Evolutionary conservation across 2,329 filamentous ascomycete genomes (phyloP).

Genomic region (Cladophialophora chaetospira): DNA sequence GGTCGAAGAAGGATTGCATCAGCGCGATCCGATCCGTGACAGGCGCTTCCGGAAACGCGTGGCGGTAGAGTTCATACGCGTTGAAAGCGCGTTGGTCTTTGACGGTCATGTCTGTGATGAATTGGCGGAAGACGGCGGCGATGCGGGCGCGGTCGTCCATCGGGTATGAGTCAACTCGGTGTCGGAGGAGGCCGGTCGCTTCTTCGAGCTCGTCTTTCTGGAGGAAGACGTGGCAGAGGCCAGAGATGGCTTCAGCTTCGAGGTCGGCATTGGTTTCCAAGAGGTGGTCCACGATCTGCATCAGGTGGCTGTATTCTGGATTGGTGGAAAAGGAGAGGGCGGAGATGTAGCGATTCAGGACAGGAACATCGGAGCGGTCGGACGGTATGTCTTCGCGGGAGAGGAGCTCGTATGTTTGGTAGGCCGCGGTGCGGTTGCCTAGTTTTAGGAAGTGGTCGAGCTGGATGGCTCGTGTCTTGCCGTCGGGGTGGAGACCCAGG

Average conservation of each 20-base stretch:
- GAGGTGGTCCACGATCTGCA: slow-evolving; percentile 71
- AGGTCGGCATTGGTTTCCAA: slow-evolving; percentile 70
- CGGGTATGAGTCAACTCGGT: slow-evolving; percentile 71
- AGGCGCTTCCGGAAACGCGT: slow-evolving; percentile 65
- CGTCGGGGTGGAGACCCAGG: slow-evolving; percentile 67
- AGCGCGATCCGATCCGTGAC: slow-evolving; percentile 66
- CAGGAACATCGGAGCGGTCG: slow-evolving; percentile 59
- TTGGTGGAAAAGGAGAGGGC: slow-evolving; percentile 63
- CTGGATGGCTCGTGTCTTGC: slow-evolving; percentile 70
- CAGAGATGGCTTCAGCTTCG: slow-evolving; percentile 72
- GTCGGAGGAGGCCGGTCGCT: slow-evolving; percentile 77
- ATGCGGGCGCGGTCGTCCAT: slow-evolving; percentile 68
- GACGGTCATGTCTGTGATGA: slow-evolving; percentile 64
- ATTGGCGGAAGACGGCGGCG: slow-evolving; percentile 65
- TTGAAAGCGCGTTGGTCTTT: slow-evolving; percentile 66
- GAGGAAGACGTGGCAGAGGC: slow-evolving; percentile 73
- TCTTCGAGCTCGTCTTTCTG: slow-evolving; percentile 75
- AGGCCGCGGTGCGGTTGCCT: slow-evolving; percentile 66
- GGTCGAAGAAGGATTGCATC: slow-evolving; percentile 80
- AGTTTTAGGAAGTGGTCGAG: slow-evolving; percentile 75
- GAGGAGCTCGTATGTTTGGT: slow-evolving; percentile 57
- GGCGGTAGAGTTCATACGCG: slow-evolving; percentile 59
- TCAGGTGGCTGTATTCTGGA: slow-evolving; percentile 69
- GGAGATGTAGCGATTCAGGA: slow-evolving; percentile 72
- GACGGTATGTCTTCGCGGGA: slow-evolving; percentile 56